Evolutionary conservation across 1,284 basidiomycete genomes (phyloP), one percentile per base, ranked within the genome.

Genomic region (Ganoderma sinense): DNA sequence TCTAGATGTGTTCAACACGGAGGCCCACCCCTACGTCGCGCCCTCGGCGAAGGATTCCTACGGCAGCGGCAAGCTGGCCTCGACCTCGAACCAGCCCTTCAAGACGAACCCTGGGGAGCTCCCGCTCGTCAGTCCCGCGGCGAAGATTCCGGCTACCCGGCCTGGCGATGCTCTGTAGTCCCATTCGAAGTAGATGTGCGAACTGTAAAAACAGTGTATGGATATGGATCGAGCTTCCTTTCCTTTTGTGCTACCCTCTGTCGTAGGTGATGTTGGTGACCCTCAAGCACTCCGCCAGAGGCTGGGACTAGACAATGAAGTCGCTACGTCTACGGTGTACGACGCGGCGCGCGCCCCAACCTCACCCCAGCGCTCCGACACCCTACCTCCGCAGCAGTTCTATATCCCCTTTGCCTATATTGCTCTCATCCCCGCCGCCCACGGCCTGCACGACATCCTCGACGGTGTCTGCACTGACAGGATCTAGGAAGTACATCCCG

Each of bases 1-100:
- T 39, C 41, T 69, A 90, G 90, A 84, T 64, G 87, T 93, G n/a
- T 92, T 93, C 82, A 93, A 91, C 79, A 93, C 92, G 2, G 91
- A 93, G 78, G 86, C 85, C 1, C 92, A 93, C 72, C 90, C 89
- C 3, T 88, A 92, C 80, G 83, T 83, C 65, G 87, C 88, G 0
- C 88, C 89, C 2, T 72, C 82, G 0, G 81, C 86, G 29, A 84
- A 84, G 73, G 6, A 76, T 0, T 73, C 76, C 4, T 91, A 91
- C 67, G 88, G 89, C 4, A 79, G 76, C 53, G 78, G 79, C 29
- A 74, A 72, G 62, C 66, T 75, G 1, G 65, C 10, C 29, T 62
- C 40, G 61, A 69, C 23, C 60, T 71, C n/a, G 41, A 56, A 58
- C 13, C 23, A 51, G 23, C 75, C 78, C 26, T 79, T 79, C 73